Evolutionary conservation across 192 early-diverging fungal genomes (phyloP).

Genomic region (Gryganskiella cystojenkinii): DNA sequence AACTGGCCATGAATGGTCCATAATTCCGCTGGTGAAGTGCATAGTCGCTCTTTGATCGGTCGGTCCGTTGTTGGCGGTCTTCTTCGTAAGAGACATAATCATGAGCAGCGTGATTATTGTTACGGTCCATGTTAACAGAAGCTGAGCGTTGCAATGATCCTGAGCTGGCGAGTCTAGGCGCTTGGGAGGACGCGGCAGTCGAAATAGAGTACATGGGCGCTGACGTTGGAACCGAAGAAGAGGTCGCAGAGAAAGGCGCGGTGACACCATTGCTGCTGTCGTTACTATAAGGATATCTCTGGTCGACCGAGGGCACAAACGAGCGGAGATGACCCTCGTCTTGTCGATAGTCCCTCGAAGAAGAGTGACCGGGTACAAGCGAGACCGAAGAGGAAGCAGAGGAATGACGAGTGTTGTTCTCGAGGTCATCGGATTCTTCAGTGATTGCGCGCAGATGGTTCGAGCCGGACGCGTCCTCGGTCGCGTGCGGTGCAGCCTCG

Average conservation of each 20-base stretch:
- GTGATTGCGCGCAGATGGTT: slow-evolving; percentile 36
- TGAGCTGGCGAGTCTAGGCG: slow-evolving; percentile 11
- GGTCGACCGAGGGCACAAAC: no score
- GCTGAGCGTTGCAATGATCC: slow-evolving; percentile 32
- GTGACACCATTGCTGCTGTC: no score
- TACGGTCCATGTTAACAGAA: slow-evolving; percentile 36
- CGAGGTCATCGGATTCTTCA: slow-evolving; percentile 26
- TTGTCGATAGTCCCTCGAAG: no score
- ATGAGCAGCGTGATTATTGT: slow-evolving; percentile 30
- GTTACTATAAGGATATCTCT: no score
- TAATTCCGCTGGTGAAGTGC: slow-evolving; percentile 52
- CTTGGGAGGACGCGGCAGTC: slow-evolving; percentile 3
- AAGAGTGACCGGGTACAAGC: neutral
- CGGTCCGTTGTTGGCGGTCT: slow-evolving; percentile 18
- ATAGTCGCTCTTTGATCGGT: slow-evolving; percentile 48
- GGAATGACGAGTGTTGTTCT: neutral
- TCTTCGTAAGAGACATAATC: slow-evolving; percentile 24
- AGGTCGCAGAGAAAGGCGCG: neutral
- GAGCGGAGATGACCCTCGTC: no score
- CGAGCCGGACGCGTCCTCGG: neutral
- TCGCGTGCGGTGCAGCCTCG: neutral
- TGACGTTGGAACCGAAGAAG: neutral
- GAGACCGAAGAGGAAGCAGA: neutral
- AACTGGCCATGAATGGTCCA: slow-evolving; percentile 18
- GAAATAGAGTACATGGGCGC: neutral